A percentile compares a stretch with the other conserved stretches of the same genome.
Evolutionary conservation across 2,329 filamentous ascomycete species (phyloP).

Genomic region (Atkinsonella texensis): DNA sequence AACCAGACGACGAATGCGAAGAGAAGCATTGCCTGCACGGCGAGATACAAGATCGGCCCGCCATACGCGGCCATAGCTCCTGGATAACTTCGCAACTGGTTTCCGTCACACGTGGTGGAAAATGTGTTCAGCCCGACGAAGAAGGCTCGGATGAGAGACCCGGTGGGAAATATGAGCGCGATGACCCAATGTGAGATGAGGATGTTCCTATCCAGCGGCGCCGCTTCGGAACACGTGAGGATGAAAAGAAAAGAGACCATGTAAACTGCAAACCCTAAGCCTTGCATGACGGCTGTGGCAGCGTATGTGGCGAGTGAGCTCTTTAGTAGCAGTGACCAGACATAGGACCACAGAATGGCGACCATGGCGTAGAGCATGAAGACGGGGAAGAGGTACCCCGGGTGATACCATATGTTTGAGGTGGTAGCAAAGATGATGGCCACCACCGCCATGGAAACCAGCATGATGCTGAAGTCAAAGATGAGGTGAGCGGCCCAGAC

Average conservation of each 20-base stretch:
- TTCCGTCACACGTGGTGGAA: conserved; percentile 60
- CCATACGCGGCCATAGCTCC: conserved; percentile 65
- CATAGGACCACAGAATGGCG: conserved; percentile 64
- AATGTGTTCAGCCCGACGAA: conserved; percentile 77
- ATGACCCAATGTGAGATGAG: conserved; percentile 64
- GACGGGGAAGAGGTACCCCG: conserved; percentile 72
- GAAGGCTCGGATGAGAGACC: conserved; percentile 60
- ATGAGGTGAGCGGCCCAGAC: conserved; percentile 73
- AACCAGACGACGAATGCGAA: conserved; percentile 67
- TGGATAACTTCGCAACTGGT: conserved; percentile 53
- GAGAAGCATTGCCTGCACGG: conserved; percentile 58
- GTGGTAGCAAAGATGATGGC: conserved; percentile 56
- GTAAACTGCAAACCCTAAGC: conserved; percentile 19
- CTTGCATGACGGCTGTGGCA: conserved; percentile 66
- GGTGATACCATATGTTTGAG: conserved; percentile 59
- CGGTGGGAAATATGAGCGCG: conserved; percentile 62
- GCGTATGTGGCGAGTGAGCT: conserved; percentile 79
- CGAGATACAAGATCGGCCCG: conserved; percentile 72
- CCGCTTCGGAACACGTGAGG: conserved; percentile 59
- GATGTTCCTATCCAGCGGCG: conserved; percentile 53
- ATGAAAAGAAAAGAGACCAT: conserved; percentile 48
- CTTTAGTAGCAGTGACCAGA: conserved; percentile 66
- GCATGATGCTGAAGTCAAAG: conserved; percentile 69
- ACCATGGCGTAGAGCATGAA: conserved; percentile 72
- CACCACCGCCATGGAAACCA: conserved; percentile 51